A percentile compares a stretch with the other conserved stretches of the same genome.
These are phyloP conservation scores for Scheffersomyces stipitis DNA, from an alignment of 805 yeast genomes.

Conservation along the genomic window DNA sequence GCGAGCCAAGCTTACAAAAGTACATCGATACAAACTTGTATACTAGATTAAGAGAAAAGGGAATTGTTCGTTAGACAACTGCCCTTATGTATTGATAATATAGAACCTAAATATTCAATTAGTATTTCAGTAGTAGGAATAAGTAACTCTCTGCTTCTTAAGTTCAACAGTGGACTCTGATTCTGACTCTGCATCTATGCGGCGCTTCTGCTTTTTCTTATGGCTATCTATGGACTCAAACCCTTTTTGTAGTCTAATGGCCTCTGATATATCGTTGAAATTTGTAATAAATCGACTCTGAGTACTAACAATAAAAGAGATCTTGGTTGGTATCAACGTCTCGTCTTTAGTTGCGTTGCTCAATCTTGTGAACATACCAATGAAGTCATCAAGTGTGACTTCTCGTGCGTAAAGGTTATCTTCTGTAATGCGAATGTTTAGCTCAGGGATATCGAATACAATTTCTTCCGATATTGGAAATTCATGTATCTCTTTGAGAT, in stretches of 20 bases:
- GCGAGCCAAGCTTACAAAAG: conserved; percentile 58
- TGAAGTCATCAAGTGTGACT: conserved; percentile 24
- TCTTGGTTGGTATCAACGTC: conserved; percentile 7
- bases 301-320: conserved; percentile 19
- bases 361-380: conserved; percentile 21
- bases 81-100: background rate
- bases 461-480: conserved; percentile 27
- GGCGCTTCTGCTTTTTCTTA: background rate
- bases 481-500: conserved; percentile 22
- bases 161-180: background rate
- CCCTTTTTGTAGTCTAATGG: conserved; percentile 18
- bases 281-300: conserved; percentile 28
- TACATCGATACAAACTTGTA: conserved; percentile 65
- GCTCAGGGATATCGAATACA: conserved; percentile 26
- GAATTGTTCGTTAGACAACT: conserved; percentile 22
- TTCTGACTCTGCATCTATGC: background rate
- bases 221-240: conserved; percentile 10
- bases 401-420: conserved; percentile 28
- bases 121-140: background rate
- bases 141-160: background rate
- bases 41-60: conserved; percentile 51
- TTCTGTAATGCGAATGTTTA: conserved; percentile 29
- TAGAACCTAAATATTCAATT: background rate
- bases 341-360: conserved; percentile 8
- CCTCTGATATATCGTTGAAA: conserved; percentile 22